Base-by-base conservation (phyloP, 1,284 basidiomycete species). In the Hemileia vastatrix region DNA sequence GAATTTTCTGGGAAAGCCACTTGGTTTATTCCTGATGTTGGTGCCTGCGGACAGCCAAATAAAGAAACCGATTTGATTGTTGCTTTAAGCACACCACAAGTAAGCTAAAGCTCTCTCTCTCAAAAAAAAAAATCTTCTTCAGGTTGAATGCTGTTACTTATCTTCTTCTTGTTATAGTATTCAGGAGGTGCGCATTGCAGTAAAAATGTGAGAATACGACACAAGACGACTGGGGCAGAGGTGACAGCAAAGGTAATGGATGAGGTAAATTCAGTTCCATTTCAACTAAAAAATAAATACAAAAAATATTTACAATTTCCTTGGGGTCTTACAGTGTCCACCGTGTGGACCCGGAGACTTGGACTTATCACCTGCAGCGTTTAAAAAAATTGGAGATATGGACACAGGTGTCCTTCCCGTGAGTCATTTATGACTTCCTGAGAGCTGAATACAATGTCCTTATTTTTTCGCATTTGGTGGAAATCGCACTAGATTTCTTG, bases 381-480 rank as follows among this genome's bases (percentile, higher is more conserved):
- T 62, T 24, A 49, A 62, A 36, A 32, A 43, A 4, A 49, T 62
- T 15, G 59, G 53, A 23, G 32, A 62, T 15, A 21, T 62, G 19
- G 53, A 62, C 47, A 55, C 59, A 40, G 59, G 59, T 54, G 59
- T 62, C 19, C 44, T 62, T 27, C 59, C 53, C 9, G 59, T 55
- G 13, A 43, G 59, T 62, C 15, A 2, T 15, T 21, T 2, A 18
- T 24, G 21, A 27, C 21, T 4, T 1, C 44, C 13, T n/a, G n/a
- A n/a, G n/a, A n/a, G n/a, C n/a, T n/a, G n/a, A n/a, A n/a, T n/a
- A n/a, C n/a, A n/a, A n/a, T n/a, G n/a, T n/a, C n/a, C n/a, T n/a
- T n/a, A n/a, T n/a, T n/a, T n/a, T n/a, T n/a, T n/a, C n/a, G n/a
- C n/a, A n/a, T n/a, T n/a, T n/a, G n/a, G n/a, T n/a, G n/a, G n/a